Conservation (phyloP, 2,329 filamentous ascomycete species). For the Ceratocystis colombiana region DNA sequence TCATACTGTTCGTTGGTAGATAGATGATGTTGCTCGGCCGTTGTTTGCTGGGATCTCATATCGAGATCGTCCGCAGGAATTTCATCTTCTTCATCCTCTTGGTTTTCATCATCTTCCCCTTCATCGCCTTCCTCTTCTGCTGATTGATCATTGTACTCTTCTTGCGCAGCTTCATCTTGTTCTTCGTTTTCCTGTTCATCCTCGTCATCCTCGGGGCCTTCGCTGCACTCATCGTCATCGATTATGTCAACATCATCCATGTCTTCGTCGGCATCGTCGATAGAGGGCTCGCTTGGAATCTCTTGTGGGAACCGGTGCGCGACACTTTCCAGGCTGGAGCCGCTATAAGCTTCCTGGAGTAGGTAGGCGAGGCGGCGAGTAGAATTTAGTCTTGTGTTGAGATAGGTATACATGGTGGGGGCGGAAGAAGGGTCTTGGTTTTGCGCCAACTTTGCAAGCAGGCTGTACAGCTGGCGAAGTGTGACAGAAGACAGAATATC, state of each 20-base stretch:
- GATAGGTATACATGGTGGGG: slow-evolving; percentile 36
- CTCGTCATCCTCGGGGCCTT: slow-evolving; percentile 27
- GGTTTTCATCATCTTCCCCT: slow-evolving; percentile 24
- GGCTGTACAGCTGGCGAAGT: slow-evolving; percentile 36
- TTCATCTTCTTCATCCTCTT: slow-evolving; percentile 25
- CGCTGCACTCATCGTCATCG: slow-evolving; percentile 27
- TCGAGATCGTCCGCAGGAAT: slow-evolving; percentile 25
- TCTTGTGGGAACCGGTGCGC: slow-evolving; percentile 34
- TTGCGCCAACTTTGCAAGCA: slow-evolving; percentile 38
- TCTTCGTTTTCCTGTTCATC: slow-evolving; percentile 26
- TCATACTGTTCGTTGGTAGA: slow-evolving; percentile 32
- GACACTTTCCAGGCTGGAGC: slow-evolving; percentile 37
- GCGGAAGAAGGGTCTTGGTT: slow-evolving; percentile 37
- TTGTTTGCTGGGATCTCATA: slow-evolving; percentile 26
- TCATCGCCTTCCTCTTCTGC: slow-evolving; percentile 26
- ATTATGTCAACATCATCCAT: slow-evolving; percentile 24
- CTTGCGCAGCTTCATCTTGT: slow-evolving; percentile 20
- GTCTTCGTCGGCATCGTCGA: slow-evolving; percentile 27
- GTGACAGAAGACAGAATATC: slow-evolving; percentile 34
- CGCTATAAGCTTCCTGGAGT: slow-evolving; percentile 36
- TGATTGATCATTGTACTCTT: slow-evolving; percentile 25
- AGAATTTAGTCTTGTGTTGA: slow-evolving; percentile 36
- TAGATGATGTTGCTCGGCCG: slow-evolving; percentile 27
- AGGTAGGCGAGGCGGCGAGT: slow-evolving; percentile 36
- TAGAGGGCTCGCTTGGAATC: slow-evolving; percentile 29